These are phyloP conservation scores for Synchytrium microbalum DNA, from an alignment of 371 early-diverging fungal species.

Conservation along the genomic window DNA sequence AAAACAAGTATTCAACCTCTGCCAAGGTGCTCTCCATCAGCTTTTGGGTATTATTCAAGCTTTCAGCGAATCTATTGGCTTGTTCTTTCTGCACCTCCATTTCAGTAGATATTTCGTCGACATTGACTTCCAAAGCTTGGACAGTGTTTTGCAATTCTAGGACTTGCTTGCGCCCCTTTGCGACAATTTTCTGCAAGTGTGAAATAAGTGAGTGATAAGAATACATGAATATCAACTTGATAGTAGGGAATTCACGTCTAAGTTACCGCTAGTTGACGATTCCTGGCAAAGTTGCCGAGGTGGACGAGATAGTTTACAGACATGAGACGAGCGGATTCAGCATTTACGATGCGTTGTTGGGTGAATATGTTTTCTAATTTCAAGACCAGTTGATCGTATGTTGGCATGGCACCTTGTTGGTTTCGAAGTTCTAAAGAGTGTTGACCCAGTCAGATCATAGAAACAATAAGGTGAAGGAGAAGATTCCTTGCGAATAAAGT, in stretches of 20 bases:
- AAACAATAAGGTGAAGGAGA: neutral
- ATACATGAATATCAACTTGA: neutral
- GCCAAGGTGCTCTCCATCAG: slow-evolving; percentile 22
- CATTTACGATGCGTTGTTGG: slow-evolving; percentile 25
- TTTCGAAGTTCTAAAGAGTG: slow-evolving; percentile 10
- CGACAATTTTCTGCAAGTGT: slow-evolving; percentile 14
- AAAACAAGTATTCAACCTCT: slow-evolving; percentile 15
- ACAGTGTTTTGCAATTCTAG: slow-evolving; percentile 29
- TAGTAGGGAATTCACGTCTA: neutral
- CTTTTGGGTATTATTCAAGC: slow-evolving; percentile 18
- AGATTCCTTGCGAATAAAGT: slow-evolving; percentile 1
- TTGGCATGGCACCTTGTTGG: slow-evolving; percentile 17
- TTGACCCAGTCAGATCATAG: neutral
- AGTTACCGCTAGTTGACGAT: slow-evolving; percentile 16
- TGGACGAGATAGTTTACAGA: slow-evolving; percentile 31
- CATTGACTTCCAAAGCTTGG: slow-evolving; percentile 15
- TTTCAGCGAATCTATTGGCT: slow-evolving; percentile 16
- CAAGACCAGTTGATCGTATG: slow-evolving; percentile 20
- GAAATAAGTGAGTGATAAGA: too few species aligned
- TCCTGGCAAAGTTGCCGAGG: slow-evolving; percentile 30
- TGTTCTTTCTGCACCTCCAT: slow-evolving; percentile 19
- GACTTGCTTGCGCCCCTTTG: slow-evolving; percentile 21
- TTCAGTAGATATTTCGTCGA: slow-evolving; percentile 18
- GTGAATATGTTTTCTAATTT: slow-evolving; percentile 23
- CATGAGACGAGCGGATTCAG: slow-evolving; percentile 11